Evolutionary conservation across 2,329 filamentous ascomycete species (phyloP).

Genomic region (Zymoseptoria brevis): DNA sequence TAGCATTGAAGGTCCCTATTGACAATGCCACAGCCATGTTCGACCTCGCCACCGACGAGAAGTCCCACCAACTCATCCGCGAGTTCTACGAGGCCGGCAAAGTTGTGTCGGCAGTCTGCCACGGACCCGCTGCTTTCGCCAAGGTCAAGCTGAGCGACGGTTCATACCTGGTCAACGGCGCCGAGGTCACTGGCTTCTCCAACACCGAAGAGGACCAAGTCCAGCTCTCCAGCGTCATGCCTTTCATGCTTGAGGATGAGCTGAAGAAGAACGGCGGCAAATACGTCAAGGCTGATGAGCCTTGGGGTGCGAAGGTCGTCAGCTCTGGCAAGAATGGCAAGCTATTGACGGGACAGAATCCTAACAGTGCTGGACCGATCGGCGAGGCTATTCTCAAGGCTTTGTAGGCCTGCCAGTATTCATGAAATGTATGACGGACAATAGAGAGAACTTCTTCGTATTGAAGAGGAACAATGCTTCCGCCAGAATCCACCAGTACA

Average conservation of each 20-base stretch:
- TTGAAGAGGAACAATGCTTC: background rate
- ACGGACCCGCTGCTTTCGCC: constrained; percentile 57
- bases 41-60: constrained; percentile 52
- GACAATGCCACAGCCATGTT: constrained; percentile 47
- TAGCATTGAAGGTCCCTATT: background rate
- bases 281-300: constrained; percentile 49
- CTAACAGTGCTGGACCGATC: constrained; percentile 36
- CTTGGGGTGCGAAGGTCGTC: constrained; percentile 40
- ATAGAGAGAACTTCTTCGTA: background rate
- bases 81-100: constrained; percentile 57
- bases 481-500: background rate
- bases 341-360: constrained; percentile 45
- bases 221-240: constrained; percentile 36
- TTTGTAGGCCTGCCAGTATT: background rate
- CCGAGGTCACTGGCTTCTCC: constrained; percentile 53
- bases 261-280: constrained; percentile 45
- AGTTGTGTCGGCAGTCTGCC: constrained; percentile 60
- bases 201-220: constrained; percentile 48
- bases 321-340: constrained; percentile 29
- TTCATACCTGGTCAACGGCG: constrained; percentile 47
- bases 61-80: constrained; percentile 52
- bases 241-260: constrained; percentile 55
- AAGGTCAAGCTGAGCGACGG: constrained; percentile 49
- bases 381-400: constrained; percentile 34
- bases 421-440: background rate